These are phyloP conservation scores for Przewalskia tangutica DNA, from an alignment of 257 asterid species.

Conservation along the genomic window DNA sequence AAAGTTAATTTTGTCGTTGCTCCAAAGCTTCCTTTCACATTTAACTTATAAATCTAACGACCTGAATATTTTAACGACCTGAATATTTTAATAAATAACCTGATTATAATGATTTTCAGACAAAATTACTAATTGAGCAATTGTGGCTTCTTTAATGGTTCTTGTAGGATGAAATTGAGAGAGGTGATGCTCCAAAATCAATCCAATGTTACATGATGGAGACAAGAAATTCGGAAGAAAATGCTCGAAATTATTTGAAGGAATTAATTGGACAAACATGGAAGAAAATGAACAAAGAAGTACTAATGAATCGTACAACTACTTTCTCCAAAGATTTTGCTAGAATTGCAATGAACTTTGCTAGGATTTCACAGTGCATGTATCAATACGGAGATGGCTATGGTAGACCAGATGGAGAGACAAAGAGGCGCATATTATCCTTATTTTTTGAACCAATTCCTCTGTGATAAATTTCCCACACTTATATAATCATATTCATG, in stretches of 20 bases:
- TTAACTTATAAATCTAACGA: too few species aligned
- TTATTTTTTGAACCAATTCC: slow-evolving; percentile 12
- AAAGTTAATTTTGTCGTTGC: too few species aligned
- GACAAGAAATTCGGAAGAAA: slow-evolving; percentile 13
- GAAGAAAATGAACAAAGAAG: slow-evolving; percentile 23
- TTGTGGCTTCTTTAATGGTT: not conserved
- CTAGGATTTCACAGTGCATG: slow-evolving; percentile 13
- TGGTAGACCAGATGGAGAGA: slow-evolving; percentile 9
- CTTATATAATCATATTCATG: not conserved
- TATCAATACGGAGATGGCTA: slow-evolving; percentile 26
- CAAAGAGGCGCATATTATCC: slow-evolving; percentile 1
- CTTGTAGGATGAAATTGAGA: slow-evolving; percentile 19
- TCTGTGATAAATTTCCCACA: not conserved
- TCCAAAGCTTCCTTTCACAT: too few species aligned
- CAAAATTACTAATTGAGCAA: too few species aligned
- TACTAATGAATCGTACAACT: not conserved
- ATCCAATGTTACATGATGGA: slow-evolving; percentile 27
- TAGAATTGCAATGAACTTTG: slow-evolving; percentile 9
- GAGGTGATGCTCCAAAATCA: slow-evolving; percentile 22
- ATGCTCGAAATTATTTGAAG: slow-evolving; percentile 8
- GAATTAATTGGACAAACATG: slow-evolving; percentile 10
- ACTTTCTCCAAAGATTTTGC: slow-evolving; percentile 9
- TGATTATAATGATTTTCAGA: too few species aligned
- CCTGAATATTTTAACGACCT: too few species aligned
- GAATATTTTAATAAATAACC: too few species aligned